Conservation (phyloP, 768 basidiomycete species). For the Collybia sordida region DNA sequence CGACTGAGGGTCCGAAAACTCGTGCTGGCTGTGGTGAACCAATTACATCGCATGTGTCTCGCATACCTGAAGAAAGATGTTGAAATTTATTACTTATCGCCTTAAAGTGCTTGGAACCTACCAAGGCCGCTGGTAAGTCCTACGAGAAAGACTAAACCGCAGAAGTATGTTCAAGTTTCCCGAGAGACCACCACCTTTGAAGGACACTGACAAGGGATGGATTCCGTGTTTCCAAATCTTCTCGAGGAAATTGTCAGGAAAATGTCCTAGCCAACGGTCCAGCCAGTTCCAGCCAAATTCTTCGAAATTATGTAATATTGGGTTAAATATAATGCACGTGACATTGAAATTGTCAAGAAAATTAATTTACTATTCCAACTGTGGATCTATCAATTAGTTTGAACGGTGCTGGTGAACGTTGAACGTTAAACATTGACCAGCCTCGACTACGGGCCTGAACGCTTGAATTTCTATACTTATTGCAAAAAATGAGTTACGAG, state of each 20-base stretch:
- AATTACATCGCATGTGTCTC: slow-evolving; percentile 72
- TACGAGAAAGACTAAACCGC: background rate
- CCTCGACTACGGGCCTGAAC: no score
- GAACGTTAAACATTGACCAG: no score
- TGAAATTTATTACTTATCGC: background rate
- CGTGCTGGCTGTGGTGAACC: slow-evolving; percentile 51
- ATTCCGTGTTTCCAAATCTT: background rate
- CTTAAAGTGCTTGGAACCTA: slow-evolving; percentile 3
- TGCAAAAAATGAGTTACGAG: slow-evolving; percentile 55
- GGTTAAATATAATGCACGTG: no score
- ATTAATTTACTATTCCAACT: no score
- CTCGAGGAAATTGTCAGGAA: no score
- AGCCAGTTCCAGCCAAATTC: no score
- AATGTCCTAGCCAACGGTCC: background rate
- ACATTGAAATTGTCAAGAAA: no score
- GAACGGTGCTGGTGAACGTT: no score
- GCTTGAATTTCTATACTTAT: slow-evolving; percentile 3
- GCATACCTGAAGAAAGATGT: slow-evolving; percentile 45
- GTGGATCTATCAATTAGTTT: no score
- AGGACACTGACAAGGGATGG: background rate
- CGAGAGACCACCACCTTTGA: no score
- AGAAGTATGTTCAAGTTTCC: no score
- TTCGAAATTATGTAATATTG: no score
- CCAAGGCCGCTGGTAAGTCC: slow-evolving; percentile 10
- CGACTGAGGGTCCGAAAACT: slow-evolving; percentile 18